These are phyloP conservation scores for Syncephalastrum sp. DNA, from an alignment of 371 early-diverging fungal species.

Conservation along the genomic window DNA sequence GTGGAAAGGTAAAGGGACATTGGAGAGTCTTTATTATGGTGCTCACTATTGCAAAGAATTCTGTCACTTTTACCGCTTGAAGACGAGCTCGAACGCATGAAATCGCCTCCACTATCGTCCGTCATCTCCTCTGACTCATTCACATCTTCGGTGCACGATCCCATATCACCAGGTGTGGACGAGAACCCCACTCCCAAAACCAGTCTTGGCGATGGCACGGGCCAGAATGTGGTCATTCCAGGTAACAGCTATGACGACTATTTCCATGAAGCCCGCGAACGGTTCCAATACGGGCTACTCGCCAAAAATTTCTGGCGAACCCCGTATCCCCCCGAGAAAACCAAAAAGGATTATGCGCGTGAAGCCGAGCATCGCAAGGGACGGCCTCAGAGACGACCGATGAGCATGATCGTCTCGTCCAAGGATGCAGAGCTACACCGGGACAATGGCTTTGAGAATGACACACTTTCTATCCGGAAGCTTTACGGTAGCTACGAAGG, in stretches of 20 bases:
- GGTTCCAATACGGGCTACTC: constrained; percentile 46
- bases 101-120: constrained; percentile 42
- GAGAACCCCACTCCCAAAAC: constrained; percentile 8
- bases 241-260: constrained; percentile 55
- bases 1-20: constrained; percentile 41
- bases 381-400: constrained; percentile 34
- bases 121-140: constrained; percentile 37
- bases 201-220: constrained; percentile 9
- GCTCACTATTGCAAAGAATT: constrained; percentile 20
- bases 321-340: constrained; percentile 47
- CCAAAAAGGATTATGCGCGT: constrained; percentile 31
- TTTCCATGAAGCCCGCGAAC: constrained; percentile 52
- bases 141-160: constrained; percentile 21
- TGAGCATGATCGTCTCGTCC: constrained; percentile 27
- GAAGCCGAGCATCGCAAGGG: constrained; percentile 46
- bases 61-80: constrained; percentile 51
- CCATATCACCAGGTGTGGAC: background rate
- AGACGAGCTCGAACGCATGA: constrained; percentile 50
- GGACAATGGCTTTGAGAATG: background rate
- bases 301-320: constrained; percentile 50
- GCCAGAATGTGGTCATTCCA: constrained; percentile 33
- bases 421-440: constrained; percentile 14
- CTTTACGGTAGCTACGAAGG: constrained; percentile 42
- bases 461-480: constrained; percentile 3
- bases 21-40: background rate